phyloP scores from a whole-genome alignment of 371 early-diverging fungal species.

The Apophysomyces sp. region DNA sequence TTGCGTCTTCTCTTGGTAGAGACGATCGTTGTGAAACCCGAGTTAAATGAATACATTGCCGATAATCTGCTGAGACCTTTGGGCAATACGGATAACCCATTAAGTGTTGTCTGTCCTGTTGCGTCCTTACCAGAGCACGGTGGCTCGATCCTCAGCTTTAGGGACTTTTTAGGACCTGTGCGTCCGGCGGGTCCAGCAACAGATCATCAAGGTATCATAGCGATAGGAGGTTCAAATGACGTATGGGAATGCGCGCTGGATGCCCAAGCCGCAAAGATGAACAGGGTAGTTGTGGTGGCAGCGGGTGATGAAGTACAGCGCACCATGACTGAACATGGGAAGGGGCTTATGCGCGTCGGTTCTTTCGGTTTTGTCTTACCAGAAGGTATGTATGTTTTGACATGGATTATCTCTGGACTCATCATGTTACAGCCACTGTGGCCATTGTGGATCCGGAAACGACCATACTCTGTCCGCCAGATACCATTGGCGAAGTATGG shows the following conservation, averaged over 20 bases:
- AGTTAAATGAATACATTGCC: conserved; percentile 56
- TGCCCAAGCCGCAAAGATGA: conserved; percentile 40
- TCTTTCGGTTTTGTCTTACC: conserved; percentile 63
- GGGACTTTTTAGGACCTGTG: conserved; percentile 38
- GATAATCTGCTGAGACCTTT: conserved; percentile 60
- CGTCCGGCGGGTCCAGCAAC: conserved; percentile 14
- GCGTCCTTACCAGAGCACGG: conserved; percentile 71
- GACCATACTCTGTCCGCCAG: conserved; percentile 63
- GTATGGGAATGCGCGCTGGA: conserved; percentile 49
- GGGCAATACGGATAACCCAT: conserved; percentile 42
- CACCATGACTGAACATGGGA: conserved; percentile 2
- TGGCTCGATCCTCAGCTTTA: conserved; percentile 64
- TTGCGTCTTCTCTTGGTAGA: conserved; percentile 66
- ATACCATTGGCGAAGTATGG: conserved; percentile 82
- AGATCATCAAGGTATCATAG: conserved; percentile 14
- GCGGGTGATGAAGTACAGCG: conserved; percentile 36
- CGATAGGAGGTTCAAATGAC: conserved; percentile 43
- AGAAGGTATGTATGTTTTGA: conserved; percentile 31
- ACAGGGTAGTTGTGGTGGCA: conserved; percentile 43
- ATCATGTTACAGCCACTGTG: conserved; percentile 48
- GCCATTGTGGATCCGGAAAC: conserved; percentile 81
- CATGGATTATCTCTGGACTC: neutral
- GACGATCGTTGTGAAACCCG: conserved; percentile 54
- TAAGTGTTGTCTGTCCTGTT: conserved; percentile 62
- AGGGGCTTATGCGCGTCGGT: conserved; percentile 7